phyloP scores from a whole-genome alignment of 75 land plant species.

The Cryptomeria japonica region DNA sequence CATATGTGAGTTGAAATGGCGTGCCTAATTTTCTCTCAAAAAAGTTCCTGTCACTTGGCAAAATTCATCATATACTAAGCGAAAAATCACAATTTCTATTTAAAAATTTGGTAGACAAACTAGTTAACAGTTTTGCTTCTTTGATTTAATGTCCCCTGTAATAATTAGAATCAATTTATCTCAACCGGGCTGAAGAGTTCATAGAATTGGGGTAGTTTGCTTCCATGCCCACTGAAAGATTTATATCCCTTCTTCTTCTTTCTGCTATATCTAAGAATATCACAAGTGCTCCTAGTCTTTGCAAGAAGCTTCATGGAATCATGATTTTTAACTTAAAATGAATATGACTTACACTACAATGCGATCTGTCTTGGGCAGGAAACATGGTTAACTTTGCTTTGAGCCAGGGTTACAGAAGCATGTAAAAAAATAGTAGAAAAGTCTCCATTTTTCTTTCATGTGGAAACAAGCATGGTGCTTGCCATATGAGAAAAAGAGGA shows the following conservation, averaged over 20 bases:
- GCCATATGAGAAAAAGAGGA: not conserved
- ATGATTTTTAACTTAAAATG: not conserved
- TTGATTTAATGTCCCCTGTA: conserved; percentile 20
- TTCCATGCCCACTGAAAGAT: not conserved
- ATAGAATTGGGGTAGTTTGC: conserved; percentile 43
- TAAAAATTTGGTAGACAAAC: not conserved
- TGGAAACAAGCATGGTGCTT: not conserved
- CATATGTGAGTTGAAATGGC: too few species aligned
- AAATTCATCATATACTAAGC: too few species aligned
- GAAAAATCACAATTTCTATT: too few species aligned
- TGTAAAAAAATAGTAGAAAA: not conserved
- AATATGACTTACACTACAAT: not conserved
- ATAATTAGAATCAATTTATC: conserved; percentile 40
- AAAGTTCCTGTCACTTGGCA: too few species aligned
- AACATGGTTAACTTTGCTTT: not conserved
- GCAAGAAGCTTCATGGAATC: not conserved
- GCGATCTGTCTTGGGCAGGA: not conserved
- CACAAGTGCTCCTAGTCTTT: not conserved
- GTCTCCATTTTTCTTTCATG: not conserved
- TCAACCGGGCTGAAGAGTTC: conserved; percentile 55
- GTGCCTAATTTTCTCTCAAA: too few species aligned
- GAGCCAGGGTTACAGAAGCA: not conserved
- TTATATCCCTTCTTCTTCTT: not conserved
- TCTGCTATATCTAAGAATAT: not conserved
- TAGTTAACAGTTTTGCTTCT: conserved; percentile 12